phyloP scores from a whole-genome alignment of 1,139 yeast genomes.

The Spathaspora sp. region DNA sequence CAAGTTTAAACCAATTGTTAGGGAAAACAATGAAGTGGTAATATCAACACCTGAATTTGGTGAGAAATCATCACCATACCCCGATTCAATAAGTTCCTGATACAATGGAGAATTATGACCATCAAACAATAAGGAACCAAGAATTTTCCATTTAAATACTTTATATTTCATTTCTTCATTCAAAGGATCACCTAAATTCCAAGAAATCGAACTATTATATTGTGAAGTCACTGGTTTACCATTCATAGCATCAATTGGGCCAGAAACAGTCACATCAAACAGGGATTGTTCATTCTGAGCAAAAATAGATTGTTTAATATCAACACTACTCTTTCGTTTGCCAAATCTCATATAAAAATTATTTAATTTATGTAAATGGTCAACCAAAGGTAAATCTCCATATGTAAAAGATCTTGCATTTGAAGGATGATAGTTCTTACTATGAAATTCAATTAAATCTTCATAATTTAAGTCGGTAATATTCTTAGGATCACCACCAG shows the following conservation, averaged over 20 bases:
- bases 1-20: slow-evolving; percentile 87
- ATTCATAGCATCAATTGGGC: slow-evolving; percentile 81
- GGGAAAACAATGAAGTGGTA: slow-evolving; percentile 73
- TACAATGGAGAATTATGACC: slow-evolving; percentile 93
- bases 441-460: slow-evolving; percentile 76
- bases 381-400: slow-evolving; percentile 69
- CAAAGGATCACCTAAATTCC: slow-evolving; percentile 78
- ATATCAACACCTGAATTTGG: slow-evolving; percentile 88
- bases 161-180: slow-evolving; percentile 54
- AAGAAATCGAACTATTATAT: slow-evolving; percentile 77
- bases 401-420: slow-evolving; percentile 86
- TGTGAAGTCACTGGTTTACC: slow-evolving; percentile 66
- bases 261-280: slow-evolving; percentile 44
- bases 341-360: slow-evolving; percentile 56
- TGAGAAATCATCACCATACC: slow-evolving; percentile 81
- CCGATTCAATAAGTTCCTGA: slow-evolving; percentile 79
- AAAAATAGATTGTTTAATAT: slow-evolving; percentile 31
- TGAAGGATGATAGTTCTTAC: slow-evolving; percentile 79
- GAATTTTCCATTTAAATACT: slow-evolving; percentile 69
- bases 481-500: slow-evolving; percentile 90
- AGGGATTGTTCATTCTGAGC: slow-evolving; percentile 4
- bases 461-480: slow-evolving; percentile 75
- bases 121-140: slow-evolving; percentile 74
- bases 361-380: slow-evolving; percentile 61
- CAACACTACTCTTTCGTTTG: slow-evolving; percentile 30